phyloP scores from a whole-genome alignment of 2,329 filamentous ascomycete genomes.

The Harringtonia lauricola region DNA sequence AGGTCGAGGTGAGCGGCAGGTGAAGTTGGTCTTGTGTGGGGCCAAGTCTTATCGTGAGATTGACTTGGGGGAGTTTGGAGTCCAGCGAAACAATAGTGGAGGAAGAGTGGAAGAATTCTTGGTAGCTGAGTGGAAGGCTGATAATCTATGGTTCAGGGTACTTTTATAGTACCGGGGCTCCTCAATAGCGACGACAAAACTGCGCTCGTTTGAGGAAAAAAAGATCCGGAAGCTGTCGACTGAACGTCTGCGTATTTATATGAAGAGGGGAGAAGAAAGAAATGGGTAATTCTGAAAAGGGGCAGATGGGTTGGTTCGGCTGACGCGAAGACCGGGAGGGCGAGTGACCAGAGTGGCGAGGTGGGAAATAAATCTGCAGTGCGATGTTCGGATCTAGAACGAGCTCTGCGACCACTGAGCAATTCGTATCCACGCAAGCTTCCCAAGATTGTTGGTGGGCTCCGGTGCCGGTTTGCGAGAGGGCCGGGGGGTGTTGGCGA shows the following conservation, averaged over 20 bases:
- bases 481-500: neutral
- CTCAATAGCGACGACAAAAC: slow-evolving; percentile 25
- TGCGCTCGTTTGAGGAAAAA: slow-evolving; percentile 10
- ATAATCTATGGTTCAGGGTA: slow-evolving; percentile 11
- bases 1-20: neutral
- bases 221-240: neutral
- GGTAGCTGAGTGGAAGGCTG: neutral
- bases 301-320: slow-evolving; percentile 3
- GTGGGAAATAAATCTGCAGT: slow-evolving; percentile 7
- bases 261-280: neutral
- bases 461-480: neutral
- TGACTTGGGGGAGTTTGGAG: no score
- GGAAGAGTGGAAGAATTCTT: no score
- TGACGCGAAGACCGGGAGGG: slow-evolving; percentile 4
- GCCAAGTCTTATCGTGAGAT: neutral
- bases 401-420: neutral
- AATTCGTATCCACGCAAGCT: slow-evolving; percentile 7
- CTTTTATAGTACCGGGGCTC: slow-evolving; percentile 19
- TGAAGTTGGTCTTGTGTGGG: neutral
- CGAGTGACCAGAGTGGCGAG: slow-evolving; percentile 7
- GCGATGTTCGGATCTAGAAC: slow-evolving; percentile 6
- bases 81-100: no score
- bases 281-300: neutral
- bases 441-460: neutral
- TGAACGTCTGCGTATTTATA: neutral